Conservation (phyloP, 495 filamentous ascomycete species). For the Letharia columbiana region DNA sequence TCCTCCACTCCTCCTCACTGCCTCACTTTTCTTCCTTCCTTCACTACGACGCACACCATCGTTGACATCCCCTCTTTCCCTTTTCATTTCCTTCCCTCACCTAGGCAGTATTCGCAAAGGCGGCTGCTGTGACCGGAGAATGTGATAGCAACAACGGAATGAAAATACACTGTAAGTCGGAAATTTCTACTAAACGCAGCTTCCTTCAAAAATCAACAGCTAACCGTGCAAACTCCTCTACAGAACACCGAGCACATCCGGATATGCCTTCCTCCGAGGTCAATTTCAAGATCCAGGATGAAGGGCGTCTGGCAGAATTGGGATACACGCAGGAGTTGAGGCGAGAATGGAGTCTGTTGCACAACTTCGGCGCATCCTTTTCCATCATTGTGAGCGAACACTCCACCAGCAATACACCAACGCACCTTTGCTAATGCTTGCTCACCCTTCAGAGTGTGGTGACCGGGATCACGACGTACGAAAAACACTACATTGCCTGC, state of each 20-base stretch:
- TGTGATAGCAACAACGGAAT: background rate
- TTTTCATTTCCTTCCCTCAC: background rate
- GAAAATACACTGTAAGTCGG: background rate
- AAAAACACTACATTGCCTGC: background rate
- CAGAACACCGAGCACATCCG: background rate
- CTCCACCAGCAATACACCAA: background rate
- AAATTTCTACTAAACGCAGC: background rate
- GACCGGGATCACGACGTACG: conserved; percentile 48
- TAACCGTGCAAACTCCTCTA: background rate
- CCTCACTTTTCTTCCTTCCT: background rate
- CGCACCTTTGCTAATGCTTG: conserved; percentile 4
- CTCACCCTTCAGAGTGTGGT: conserved; percentile 43
- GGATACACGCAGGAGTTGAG: conserved; percentile 54
- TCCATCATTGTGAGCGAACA: conserved; percentile 48
- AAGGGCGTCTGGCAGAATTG: conserved; percentile 47
- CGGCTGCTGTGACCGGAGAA: background rate
- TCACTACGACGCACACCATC: background rate
- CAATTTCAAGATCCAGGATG: conserved; percentile 34
- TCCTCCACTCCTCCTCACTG: background rate
- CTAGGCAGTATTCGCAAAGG: background rate
- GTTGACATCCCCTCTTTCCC: background rate
- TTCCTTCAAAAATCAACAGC: background rate
- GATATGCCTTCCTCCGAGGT: conserved; percentile 17
- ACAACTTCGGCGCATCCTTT: conserved; percentile 58
- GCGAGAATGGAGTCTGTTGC: conserved; percentile 50